These are phyloP conservation scores for Brassica juncea DNA, from an alignment of 345 rosid species.

Conservation along the genomic window DNA sequence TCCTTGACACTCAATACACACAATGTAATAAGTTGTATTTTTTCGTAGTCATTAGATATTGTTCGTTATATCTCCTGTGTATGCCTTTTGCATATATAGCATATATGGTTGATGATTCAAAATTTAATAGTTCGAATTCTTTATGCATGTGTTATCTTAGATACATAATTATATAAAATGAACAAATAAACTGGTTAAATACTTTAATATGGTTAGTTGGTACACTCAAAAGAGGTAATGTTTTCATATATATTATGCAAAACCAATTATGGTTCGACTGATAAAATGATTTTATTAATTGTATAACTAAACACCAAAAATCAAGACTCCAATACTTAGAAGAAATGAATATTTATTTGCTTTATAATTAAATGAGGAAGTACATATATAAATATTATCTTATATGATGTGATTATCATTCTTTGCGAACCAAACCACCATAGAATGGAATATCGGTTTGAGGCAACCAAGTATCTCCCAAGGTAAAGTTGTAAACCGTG, in stretches of 20 bases:
- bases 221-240: neutral
- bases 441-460: conserved; percentile 56
- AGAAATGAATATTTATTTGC: conserved; percentile 4
- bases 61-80: neutral
- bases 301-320: neutral
- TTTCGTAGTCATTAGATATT: neutral
- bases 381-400: neutral
- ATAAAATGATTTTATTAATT: neutral
- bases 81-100: neutral
- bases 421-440: conserved; percentile 41
- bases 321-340: neutral
- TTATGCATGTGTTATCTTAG: neutral
- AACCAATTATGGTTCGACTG: neutral
- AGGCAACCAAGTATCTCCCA: conserved; percentile 70
- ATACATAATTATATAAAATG: neutral
- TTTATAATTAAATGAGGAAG: neutral
- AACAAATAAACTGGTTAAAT: neutral
- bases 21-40: neutral
- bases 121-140: neutral
- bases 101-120: neutral
- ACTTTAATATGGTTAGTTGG: neutral
- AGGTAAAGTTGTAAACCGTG: conserved; percentile 63
- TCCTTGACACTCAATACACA: neutral
- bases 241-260: neutral
- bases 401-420: neutral